Evolutionary conservation across 805 yeast species (phyloP), one percentile per base, ranked within the genome.

Genomic region (Candida broadrunensis): DNA sequence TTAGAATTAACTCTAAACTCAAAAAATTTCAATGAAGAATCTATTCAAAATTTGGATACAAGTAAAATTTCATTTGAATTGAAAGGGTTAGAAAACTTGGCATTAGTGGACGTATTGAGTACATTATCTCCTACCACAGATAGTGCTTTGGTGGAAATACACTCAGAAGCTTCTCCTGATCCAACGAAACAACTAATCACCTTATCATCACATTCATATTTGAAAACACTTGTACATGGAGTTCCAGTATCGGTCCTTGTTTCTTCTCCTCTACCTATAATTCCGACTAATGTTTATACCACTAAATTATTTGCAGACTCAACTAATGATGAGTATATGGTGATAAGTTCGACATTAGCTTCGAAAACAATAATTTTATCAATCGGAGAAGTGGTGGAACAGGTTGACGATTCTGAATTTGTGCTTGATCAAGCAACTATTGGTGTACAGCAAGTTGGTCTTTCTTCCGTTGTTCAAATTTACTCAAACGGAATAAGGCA

Each of bases 311-410:
- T 61, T 2, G 47, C 60, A 1, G 57, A 58, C 5, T 81, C 83
- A 33, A 54, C 51, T 5, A 72, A 57, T 51, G 90, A 86, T 52
- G 75, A 76, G 39, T 84, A 78, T 48, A 72, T 88, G 44, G 78
- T 88, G 2, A 64, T 88, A 3, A 72, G 91, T 1, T 65, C 72
- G 0, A 34, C 58, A 2, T 77, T 82, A 49, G 59, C 75, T 17
- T 82, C 80, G 36, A 75, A 82, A 3, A 88, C 97, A 0, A 67
- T 85, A 42, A 85, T 88, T 0, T 61, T 93, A 14, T 74, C 85
- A 2, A 80, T 88, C 37, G 95, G 93, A 6, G 96, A 86, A 48
- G 80, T 78, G 0, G 87, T 87, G 2, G 89, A 84, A 43, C 89
- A 86, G 51, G 84, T 83, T 7, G 70, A 77, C 1, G 83, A 81